phyloP scores from a whole-genome alignment of 352 stramenopile species.

The Phytophthora pistaciae region DNA sequence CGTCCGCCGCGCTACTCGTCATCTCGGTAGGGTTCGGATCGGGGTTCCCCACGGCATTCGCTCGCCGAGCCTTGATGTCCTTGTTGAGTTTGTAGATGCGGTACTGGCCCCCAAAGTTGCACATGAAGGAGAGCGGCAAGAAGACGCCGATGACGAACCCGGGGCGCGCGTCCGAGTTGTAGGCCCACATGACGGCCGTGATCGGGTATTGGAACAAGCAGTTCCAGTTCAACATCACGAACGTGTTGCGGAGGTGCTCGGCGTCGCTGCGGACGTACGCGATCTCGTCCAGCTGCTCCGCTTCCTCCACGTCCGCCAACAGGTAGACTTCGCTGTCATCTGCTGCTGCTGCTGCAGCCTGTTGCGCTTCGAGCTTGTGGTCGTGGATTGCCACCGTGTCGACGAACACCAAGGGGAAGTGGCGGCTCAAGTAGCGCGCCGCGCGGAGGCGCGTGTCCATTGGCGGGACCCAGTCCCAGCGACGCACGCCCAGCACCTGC shows the following conservation, averaged over 20 bases:
- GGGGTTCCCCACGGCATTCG: conserved; percentile 1
- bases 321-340: conserved; percentile 31
- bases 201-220: conserved; percentile 56
- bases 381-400: conserved; percentile 13
- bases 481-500: conserved; percentile 26
- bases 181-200: conserved; percentile 50
- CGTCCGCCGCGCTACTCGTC: not conserved
- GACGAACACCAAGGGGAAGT: conserved; percentile 44
- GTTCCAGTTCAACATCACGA: conserved; percentile 50
- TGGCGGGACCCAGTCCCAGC: conserved; percentile 18
- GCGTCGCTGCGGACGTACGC: conserved; percentile 30
- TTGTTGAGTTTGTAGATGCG: conserved; percentile 45
- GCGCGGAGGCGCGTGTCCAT: conserved; percentile 10
- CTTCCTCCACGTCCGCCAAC: conserved; percentile 15
- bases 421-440: conserved; percentile 29
- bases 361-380: conserved; percentile 27
- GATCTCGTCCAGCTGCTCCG: conserved; percentile 29
- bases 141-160: conserved; percentile 43
- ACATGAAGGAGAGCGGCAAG: conserved; percentile 47
- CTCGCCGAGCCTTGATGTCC: conserved; percentile 30
- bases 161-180: conserved; percentile 37
- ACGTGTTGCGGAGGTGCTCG: conserved; percentile 39
- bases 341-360: not conserved
- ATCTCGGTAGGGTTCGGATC: not conserved
- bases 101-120: conserved; percentile 38